These are phyloP conservation scores for Kurtzmaniella quercitrusa DNA, from an alignment of 1,139 yeast genomes.

Conservation along the genomic window DNA sequence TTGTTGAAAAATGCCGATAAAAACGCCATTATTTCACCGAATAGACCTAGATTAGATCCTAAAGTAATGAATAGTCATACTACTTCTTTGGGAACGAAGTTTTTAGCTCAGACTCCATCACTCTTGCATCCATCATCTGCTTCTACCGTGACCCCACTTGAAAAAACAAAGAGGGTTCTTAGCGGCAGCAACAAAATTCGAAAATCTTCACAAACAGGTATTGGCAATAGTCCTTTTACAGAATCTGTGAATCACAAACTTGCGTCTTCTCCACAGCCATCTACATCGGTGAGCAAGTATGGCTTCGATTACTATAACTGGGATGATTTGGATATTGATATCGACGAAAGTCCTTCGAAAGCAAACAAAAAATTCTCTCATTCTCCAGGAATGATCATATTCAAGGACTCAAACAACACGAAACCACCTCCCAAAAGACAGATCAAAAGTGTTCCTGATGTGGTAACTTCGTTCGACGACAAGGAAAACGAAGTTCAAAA, in stretches of 20 bases:
- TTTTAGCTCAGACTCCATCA: slow-evolving; percentile 3
- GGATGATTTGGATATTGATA: slow-evolving; percentile 27
- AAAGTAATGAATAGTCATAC: slow-evolving; percentile 3
- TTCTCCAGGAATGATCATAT: slow-evolving; percentile 10
- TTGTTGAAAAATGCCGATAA: slow-evolving; percentile 33
- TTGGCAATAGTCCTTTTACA: slow-evolving; percentile 7
- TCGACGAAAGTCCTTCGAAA: slow-evolving; percentile 31
- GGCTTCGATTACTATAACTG: slow-evolving; percentile 27
- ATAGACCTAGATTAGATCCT: slow-evolving; percentile 14
- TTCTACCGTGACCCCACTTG: slow-evolving; percentile 1
- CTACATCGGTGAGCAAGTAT: slow-evolving; percentile 3
- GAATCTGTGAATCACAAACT: not conserved
- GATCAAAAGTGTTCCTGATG: slow-evolving; percentile 1
- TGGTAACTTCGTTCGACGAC: slow-evolving; percentile 18
- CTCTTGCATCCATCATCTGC: slow-evolving; percentile 1
- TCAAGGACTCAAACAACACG: slow-evolving; percentile 8
- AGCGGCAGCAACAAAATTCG: slow-evolving; percentile 6
- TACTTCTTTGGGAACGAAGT: not conserved
- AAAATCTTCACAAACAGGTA: slow-evolving; percentile 1
- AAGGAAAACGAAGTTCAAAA: slow-evolving; percentile 27
- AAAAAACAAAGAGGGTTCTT: not conserved
- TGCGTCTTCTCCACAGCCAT: not conserved
- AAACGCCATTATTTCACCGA: slow-evolving; percentile 33
- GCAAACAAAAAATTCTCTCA: slow-evolving; percentile 26
- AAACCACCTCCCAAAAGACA: slow-evolving; percentile 7